Base-by-base conservation (phyloP, 441 rosid genomes). In the Macaranga tanarius region DNA sequence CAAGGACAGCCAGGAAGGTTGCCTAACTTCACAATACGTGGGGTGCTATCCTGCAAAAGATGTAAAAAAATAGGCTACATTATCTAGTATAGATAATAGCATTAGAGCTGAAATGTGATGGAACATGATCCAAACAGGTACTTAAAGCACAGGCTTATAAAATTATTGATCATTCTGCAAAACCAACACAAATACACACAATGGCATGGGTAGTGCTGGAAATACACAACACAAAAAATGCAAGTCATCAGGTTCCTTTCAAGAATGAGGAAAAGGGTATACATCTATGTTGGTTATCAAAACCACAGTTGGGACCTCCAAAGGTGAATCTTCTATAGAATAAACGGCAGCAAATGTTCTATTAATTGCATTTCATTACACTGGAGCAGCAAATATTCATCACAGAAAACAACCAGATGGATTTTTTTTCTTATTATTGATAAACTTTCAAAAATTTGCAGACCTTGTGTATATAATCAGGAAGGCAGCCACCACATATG, bases 401-500 rank as follows among this genome's bases (percentile, higher is more conserved):
- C n/a, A 25, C 50, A 63, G 8, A 63, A 40, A 50, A 23, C 7
- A 28, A 6, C 60, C 9, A n/a, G 13, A 16, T 10, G 59, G n/a
- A n/a, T n/a, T n/a, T n/a, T n/a, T n/a, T n/a, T n/a, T n/a, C n/a
- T n/a, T n/a, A n/a, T n/a, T n/a, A n/a, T n/a, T n/a, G 22, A 54
- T 22, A 64, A 69, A 34, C 5, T 10, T 50, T 47, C 45, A 48
- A 63, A 75, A 31, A 1, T 31, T 31, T 72, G 63, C 76, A 72
- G 64, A 90, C 96, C 92, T 85, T 82, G 31, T 83, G 69, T 73
- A 90, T 90, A 68, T 90, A 92, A 80, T 90, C 89, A 79, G 95
- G 96, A 83, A 92, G 95, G 71, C 52, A 80, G 52, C 98, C 95
- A 23, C 93, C 95, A 75, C 96, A 89, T 60, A 81, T 81, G 67